phyloP scores from a whole-genome alignment of 225 moss, liverwort and hornwort species.

The Physcomitrium patens region DNA sequence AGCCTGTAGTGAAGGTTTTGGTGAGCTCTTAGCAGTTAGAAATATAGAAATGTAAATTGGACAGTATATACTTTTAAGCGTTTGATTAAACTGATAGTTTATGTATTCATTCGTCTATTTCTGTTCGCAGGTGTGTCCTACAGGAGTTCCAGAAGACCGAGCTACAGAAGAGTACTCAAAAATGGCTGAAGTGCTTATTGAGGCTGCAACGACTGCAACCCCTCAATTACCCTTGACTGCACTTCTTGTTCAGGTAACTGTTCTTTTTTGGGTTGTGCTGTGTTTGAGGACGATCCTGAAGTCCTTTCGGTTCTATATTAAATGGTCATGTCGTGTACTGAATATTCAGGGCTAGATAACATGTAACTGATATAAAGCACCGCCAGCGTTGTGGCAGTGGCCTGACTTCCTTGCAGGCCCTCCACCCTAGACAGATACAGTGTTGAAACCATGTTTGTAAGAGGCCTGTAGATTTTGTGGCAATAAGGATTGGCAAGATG shows the following conservation, averaged over 20 bases:
- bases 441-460: too few species aligned
- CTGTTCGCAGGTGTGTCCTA: slow-evolving; percentile 53
- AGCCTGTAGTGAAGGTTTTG: too few species aligned
- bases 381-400: too few species aligned
- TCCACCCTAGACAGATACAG: too few species aligned
- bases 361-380: too few species aligned
- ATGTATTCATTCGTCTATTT: not conserved
- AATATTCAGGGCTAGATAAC: too few species aligned
- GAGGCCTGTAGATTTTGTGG: too few species aligned
- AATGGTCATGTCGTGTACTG: too few species aligned
- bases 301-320: too few species aligned
- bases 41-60: not conserved
- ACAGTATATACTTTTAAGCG: not conserved
- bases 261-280: not conserved
- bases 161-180: slow-evolving; percentile 63
- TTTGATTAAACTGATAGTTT: not conserved
- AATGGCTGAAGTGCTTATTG: slow-evolving; percentile 67
- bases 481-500: too few species aligned
- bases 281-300: not conserved
- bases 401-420: too few species aligned
- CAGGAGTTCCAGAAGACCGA: slow-evolving; percentile 75
- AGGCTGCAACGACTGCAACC: slow-evolving; percentile 54
- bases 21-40: slow-evolving; percentile 1
- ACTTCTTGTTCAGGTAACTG: slow-evolving; percentile 81
- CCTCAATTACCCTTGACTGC: slow-evolving; percentile 86